Conservation (phyloP, 2,329 filamentous ascomycete species). For the Talaromyces funiculosus region DNA sequence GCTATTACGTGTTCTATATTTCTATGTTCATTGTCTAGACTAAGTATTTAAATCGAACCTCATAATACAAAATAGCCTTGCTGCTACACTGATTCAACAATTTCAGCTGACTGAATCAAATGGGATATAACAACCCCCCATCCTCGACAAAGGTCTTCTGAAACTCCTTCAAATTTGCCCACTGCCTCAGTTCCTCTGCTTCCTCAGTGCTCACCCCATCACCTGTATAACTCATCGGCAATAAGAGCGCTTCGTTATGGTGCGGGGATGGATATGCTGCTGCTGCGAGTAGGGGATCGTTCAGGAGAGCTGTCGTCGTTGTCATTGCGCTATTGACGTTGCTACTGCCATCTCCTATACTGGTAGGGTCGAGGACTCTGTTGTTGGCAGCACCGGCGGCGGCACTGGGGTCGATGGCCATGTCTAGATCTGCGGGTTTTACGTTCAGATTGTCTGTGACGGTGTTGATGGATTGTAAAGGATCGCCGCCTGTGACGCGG, state of each 20-base stretch:
- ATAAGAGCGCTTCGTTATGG: conserved; percentile 22
- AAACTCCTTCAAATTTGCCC: conserved; percentile 74
- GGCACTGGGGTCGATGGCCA: not conserved
- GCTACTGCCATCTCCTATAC: not conserved
- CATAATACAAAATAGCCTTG: not conserved
- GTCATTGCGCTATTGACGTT: not conserved
- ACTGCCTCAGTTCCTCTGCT: conserved; percentile 68
- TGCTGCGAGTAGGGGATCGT: conserved; percentile 19
- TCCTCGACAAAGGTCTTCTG: conserved; percentile 66
- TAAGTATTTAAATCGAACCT: not conserved
- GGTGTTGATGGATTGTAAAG: conserved; percentile 1
- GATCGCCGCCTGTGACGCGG: conserved; percentile 26
- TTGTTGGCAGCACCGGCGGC: not conserved
- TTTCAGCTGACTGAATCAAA: not conserved
- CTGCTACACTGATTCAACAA: no score
- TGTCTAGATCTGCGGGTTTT: not conserved
- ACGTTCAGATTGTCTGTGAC: not conserved
- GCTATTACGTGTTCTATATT: not conserved
- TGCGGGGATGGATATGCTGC: conserved; percentile 15
- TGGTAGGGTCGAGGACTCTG: not conserved
- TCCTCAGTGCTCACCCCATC: conserved; percentile 48
- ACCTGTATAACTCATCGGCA: conserved; percentile 33
- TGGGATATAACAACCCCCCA: conserved; percentile 45
- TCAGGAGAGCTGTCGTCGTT: not conserved
- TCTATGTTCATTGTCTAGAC: not conserved